Base-by-base conservation (phyloP, 225 moss, liverwort and hornwort genomes). In the Takakia lepidozioides region DNA sequence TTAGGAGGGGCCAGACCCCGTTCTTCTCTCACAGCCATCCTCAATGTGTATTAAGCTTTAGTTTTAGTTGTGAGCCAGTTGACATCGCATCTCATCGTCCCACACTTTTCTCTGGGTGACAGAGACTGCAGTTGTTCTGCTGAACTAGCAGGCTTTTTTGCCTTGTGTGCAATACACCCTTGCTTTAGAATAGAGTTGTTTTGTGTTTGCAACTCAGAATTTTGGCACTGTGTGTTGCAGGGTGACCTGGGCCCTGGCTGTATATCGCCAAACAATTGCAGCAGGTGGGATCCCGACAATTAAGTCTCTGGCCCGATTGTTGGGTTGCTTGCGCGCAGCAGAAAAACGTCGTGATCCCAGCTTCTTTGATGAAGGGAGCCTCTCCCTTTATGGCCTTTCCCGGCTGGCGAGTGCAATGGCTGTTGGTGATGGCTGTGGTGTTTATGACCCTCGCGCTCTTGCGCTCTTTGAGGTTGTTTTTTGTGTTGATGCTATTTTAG, bases 301-400 rank as follows among this genome's bases (percentile, higher is more conserved):
- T 18, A 75, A 78, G 44, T 70, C 82, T n/a, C 71, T 98, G 13
- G 80, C 90, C 15, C 69, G 55, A 54, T 73, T 98, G 51, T 55
- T 91, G 70, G 95, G 95, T 54, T 98, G 87, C 66, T 78, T 98
- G 78, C 95, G 95, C 29, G 87, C 78, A 59, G 78, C 80, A 42
- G 91, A 87, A 68, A 43, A 65, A 29, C 26, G 35, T 24, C 46
- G 25, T 29, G 54, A 49, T 26, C 42, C 63, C 19, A 41, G 30
- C 28, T 50, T 53, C 48, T 75, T 81, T 43, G 75, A 76, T 25
- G 83, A 88, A 47, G 68, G 46, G 25, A 27, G 29, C 36, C 60
- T 68, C 42, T 57, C 66, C 36, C 73, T 54, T 52, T 61, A 66
- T 56, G 80, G 82, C 53, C 61, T 70, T 55, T 57, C 76, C 43